Evolutionary conservation across 768 basidiomycete species (phyloP), one percentile per base, ranked within the genome.

Genomic region (Hemileccinum rubropunctum): DNA sequence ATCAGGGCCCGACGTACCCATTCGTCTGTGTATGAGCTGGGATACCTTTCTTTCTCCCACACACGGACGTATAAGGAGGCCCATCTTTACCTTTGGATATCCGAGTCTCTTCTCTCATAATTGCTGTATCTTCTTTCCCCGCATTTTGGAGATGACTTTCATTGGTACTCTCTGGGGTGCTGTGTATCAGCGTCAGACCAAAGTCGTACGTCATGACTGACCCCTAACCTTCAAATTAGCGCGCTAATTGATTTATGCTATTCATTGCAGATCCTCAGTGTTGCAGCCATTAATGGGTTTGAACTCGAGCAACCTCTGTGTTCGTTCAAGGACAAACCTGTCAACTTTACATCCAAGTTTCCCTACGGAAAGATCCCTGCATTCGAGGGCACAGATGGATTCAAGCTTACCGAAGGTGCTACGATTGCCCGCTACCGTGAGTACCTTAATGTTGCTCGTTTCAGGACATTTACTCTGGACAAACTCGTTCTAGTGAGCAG

Each of bases 141-240:
- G 28, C 28, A 30, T 30, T 30, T 30, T 8, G 2, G 18, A 35
- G 21, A 63, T 63, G 62, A 46, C 50, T 27, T 17, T 38, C 12
- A 32, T 53, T 20, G 61, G 61, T 9, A 60, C 52, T 27, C 48
- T 61, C 17, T 63, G 61, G 51, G 59, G 62, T 10, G 35, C 48
- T 9, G 7, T 9, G 39, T 47, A 54, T 17, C 62, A 63, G 36
- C 52, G 53, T 14, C 61, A 63, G 41, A 54, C 51, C 34, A 63
- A 30, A 30, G 28, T 30, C 4, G 28, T 30, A 30, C 28, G 28
- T 30, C 28, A 30, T 30, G 11, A 30, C 11, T 30, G 7, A 30
- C 28, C 28, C 11, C 4, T 30, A 12, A 9, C 28, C 11, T 8
- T 30, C 28, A 2, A 30, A 23, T 23, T 6, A 23, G 23, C 23